Percentiles rank a stretch among this genome's conserved stretches.
Conservation (phyloP, 345 rosid genomes). For the Euphorbia peplus region DNA sequence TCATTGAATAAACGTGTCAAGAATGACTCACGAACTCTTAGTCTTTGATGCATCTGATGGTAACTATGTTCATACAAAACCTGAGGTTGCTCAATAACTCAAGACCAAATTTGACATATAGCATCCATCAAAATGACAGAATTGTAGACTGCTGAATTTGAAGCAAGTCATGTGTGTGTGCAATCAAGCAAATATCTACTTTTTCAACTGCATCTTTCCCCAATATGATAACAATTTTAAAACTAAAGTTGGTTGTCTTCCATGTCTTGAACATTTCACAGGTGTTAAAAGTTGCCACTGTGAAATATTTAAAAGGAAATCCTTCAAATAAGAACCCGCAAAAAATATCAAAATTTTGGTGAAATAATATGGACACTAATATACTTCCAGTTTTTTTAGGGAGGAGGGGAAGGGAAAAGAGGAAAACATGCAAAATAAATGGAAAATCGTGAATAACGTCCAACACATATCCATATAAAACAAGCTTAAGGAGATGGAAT, state of each 20-base stretch:
- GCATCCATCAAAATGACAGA: neutral
- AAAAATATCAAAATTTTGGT: neutral
- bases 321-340: neutral
- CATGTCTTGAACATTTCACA: neutral
- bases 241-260: neutral
- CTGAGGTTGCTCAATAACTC: neutral
- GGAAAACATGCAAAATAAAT: neutral
- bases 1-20: constrained; percentile 12
- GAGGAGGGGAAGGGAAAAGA: too few species aligned
- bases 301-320: neutral
- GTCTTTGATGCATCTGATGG: neutral
- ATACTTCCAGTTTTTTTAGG: too few species aligned
- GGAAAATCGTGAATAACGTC: neutral
- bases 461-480: neutral
- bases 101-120: neutral
- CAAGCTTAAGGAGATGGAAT: neutral
- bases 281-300: neutral
- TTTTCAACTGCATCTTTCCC: neutral
- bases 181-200: neutral
- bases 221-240: neutral
- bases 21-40: constrained; percentile 1
- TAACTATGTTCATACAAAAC: constrained; percentile 7
- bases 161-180: neutral
- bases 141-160: neutral
- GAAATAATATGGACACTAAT: too few species aligned